Evolutionary conservation across 441 rosid genomes (phyloP).

Genomic region (Pelargonium citronellum): DNA sequence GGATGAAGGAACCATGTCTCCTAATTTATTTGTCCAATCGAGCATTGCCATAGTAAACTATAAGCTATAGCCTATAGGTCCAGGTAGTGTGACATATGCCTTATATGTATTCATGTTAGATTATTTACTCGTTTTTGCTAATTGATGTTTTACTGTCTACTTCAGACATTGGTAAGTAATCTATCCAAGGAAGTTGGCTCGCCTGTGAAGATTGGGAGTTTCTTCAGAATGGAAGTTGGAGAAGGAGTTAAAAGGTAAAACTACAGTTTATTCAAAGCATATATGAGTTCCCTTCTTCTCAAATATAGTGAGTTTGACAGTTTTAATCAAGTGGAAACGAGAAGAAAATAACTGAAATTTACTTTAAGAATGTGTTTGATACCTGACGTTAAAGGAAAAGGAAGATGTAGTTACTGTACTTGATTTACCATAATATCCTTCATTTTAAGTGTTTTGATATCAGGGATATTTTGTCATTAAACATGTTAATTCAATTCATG

Average conservation of each 20-base stretch:
- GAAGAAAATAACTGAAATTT: not conserved
- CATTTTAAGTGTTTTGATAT: not conserved
- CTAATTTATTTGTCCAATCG: not conserved
- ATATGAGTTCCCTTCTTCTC: not conserved
- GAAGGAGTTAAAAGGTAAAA: constrained; percentile 85
- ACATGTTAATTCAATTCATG: not conserved
- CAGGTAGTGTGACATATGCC: not conserved
- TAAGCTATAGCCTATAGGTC: not conserved
- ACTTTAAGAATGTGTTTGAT: not conserved
- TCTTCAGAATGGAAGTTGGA: constrained; percentile 91
- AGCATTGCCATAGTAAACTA: not conserved
- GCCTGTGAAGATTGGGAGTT: constrained; percentile 63
- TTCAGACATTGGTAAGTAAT: constrained; percentile 56
- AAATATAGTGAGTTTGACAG: not conserved
- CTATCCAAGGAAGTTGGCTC: constrained; percentile 75
- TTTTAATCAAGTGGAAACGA: not conserved
- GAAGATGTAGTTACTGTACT: not conserved
- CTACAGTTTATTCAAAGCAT: constrained; percentile 4
- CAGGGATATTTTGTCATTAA: not conserved
- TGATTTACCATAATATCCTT: not conserved
- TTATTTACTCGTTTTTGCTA: not conserved
- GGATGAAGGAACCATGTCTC: too few relatives aligned
- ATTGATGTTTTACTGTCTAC: constrained; percentile 12
- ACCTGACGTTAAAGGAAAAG: not conserved
- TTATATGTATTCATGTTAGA: not conserved